Evolutionary conservation across 2,329 filamentous ascomycete genomes (phyloP), one percentile per base, ranked within the genome.

Genomic region (Diaporthe sp.): DNA sequence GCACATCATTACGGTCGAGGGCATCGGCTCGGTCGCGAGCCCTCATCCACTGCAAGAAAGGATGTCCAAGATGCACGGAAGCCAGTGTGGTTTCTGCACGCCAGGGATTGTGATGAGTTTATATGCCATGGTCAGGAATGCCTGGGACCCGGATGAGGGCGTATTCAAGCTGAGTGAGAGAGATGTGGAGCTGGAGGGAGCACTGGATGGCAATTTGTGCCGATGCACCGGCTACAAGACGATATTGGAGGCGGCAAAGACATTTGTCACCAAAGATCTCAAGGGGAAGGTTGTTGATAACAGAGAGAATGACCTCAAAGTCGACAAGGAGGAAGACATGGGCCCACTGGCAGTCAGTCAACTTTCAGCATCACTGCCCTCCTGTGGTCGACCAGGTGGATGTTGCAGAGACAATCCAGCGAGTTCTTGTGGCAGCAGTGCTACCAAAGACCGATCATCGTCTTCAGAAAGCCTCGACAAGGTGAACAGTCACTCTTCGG

Each of bases 31-130:
- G 82, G 92, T 94, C 28, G 93, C 96, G 83, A 91, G 89, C 57
- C 97, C 96, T 8, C 97, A 99, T 86, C 94, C 96, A 2, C 88
- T 93, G 2, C 97, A 98, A 83, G 95, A 98, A 86, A 91, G 96
- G 68, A 94, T 99, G 80, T 96, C 97, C 28, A 94, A 94, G 84
- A 91, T 93, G 51, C 96, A 98, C 85, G 97, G 97, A 67, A 98
- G 95, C 80, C 96, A 99, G 84, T 99, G 90, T 76, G 90, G 95
- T 1, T 99, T 99, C 85, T 99, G 96, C 82, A 98, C 96, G 0
- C 96, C 97, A 4, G 96, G 96, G 2, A 98, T 99, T 80, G 96
- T 98, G 78, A 98, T 98, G 94, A 98, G 95, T 83, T 85, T 98
- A 74, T 99, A 99, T 84, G 96, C 97, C 8, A 88, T 98, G 61